A percentile compares a stretch with the other conserved stretches of the same genome.
These are phyloP conservation scores for Solanum pinnatisectum DNA, from an alignment of 257 asterid genomes.

Conservation along the genomic window DNA sequence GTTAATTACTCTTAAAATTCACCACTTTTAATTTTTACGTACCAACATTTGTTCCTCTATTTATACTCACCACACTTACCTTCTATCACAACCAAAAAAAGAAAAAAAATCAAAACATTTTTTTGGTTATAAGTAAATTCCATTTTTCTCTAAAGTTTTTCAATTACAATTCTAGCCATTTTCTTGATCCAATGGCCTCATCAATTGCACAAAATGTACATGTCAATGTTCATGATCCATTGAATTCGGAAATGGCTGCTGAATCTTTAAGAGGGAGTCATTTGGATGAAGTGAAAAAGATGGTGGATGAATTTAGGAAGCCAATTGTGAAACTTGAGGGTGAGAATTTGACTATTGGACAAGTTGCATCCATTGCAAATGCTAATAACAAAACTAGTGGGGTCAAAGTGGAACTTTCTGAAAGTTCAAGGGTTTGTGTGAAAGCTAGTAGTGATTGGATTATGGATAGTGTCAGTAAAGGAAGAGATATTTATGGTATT, in stretches of 20 bases:
- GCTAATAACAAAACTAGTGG: conserved; percentile 22
- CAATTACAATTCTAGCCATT: background rate
- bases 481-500: conserved; percentile 82
- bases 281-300: conserved; percentile 68
- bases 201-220: conserved; percentile 8
- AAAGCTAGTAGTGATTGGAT: conserved; percentile 96
- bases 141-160: background rate
- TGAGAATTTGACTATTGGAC: conserved; percentile 51
- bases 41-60: conserved; percentile 36
- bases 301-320: conserved; percentile 72
- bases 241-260: conserved; percentile 83
- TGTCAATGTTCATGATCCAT: conserved; percentile 36
- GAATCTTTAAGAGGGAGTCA: conserved; percentile 73
- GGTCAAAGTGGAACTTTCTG: conserved; percentile 74
- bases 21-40: conserved; percentile 37
- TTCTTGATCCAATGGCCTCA: background rate
- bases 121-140: background rate
- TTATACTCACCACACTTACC: conserved; percentile 27
- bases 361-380: conserved; percentile 57
- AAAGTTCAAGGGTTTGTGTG: conserved; percentile 62
- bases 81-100: background rate
- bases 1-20: conserved; percentile 8
- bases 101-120: background rate
- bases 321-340: conserved; percentile 80
- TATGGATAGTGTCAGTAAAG: conserved; percentile 76